Conservation (phyloP, 495 filamentous ascomycete species). For the Aspergillus sclerotioniger region DNA sequence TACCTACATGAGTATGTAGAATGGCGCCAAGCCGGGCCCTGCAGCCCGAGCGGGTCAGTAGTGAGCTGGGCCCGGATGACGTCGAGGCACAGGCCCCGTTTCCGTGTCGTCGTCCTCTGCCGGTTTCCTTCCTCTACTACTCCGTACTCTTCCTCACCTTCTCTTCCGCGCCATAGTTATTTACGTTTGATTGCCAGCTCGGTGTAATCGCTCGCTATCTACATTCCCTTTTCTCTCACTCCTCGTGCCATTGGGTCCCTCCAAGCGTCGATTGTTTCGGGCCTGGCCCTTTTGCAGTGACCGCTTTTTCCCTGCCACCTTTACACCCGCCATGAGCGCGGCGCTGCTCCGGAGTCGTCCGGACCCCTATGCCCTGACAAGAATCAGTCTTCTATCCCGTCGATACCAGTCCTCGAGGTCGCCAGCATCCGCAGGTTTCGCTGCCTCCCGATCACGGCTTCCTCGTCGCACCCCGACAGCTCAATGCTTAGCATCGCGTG, state of each 20-base stretch:
- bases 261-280: background rate
- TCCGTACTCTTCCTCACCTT: constrained; percentile 8
- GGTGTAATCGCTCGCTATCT: background rate
- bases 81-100: constrained; percentile 8
- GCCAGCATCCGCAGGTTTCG: constrained; percentile 9
- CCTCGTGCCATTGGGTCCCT: background rate
- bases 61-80: constrained; percentile 7
- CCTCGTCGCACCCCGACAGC: constrained; percentile 23
- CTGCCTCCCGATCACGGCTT: constrained; percentile 23
- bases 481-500: constrained; percentile 27
- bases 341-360: constrained; percentile 38
- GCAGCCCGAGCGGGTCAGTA: constrained; percentile 14
- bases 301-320: constrained; percentile 4
- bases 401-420: constrained; percentile 22
- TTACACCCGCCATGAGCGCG: constrained; percentile 33
- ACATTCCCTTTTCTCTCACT: background rate
- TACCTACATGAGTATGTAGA: background rate
- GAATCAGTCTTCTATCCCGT: constrained; percentile 29
- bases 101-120: background rate
- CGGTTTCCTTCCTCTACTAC: too few relatives aligned
- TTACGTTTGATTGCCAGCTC: background rate
- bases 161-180: constrained; percentile 1
- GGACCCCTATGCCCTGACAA: constrained; percentile 30
- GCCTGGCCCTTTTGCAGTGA: background rate
- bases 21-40: constrained; percentile 12